Conservation (phyloP, 2,329 filamentous ascomycete genomes). For the Emydomyces testavorans region DNA sequence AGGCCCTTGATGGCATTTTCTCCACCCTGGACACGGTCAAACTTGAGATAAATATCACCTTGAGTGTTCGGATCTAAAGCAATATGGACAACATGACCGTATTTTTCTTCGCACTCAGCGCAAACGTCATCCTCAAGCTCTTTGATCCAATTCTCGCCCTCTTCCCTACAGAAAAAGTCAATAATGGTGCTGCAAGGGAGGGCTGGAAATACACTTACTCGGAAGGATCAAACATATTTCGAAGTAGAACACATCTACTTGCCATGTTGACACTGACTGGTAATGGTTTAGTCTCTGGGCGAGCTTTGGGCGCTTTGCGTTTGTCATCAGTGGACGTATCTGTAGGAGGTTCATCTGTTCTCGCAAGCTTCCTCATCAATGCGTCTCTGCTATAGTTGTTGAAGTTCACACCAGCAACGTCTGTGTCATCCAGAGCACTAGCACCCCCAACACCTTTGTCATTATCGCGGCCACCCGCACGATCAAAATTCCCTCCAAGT, state of each 20-base stretch:
- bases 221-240: slow-evolving; percentile 87
- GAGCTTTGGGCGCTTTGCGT: slow-evolving; percentile 62
- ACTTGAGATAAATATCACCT: slow-evolving; percentile 97
- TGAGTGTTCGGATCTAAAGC: slow-evolving; percentile 83
- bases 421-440: slow-evolving; percentile 91
- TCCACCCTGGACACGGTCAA: slow-evolving; percentile 86
- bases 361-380: slow-evolving; percentile 95
- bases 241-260: slow-evolving; percentile 83
- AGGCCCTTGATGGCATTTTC: slow-evolving; percentile 97
- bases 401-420: slow-evolving; percentile 97
- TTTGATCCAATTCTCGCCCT: slow-evolving; percentile 78
- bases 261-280: slow-evolving; percentile 84
- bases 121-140: slow-evolving; percentile 90
- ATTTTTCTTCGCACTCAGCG: slow-evolving; percentile 85
- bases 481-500: slow-evolving; percentile 67
- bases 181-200: slow-evolving; percentile 14
- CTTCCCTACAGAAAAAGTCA: slow-evolving; percentile 52
- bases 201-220: slow-evolving; percentile 53
- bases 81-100: slow-evolving; percentile 96
- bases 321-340: slow-evolving; percentile 51
- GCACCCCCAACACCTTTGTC: slow-evolving; percentile 80
- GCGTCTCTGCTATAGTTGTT: slow-evolving; percentile 98
- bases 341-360: slow-evolving; percentile 69
- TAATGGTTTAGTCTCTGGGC: slow-evolving; percentile 64
- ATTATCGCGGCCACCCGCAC: slow-evolving; percentile 74